phyloP scores from a whole-genome alignment of 495 filamentous ascomycete genomes.

The Parachaetomium inaequale region DNA sequence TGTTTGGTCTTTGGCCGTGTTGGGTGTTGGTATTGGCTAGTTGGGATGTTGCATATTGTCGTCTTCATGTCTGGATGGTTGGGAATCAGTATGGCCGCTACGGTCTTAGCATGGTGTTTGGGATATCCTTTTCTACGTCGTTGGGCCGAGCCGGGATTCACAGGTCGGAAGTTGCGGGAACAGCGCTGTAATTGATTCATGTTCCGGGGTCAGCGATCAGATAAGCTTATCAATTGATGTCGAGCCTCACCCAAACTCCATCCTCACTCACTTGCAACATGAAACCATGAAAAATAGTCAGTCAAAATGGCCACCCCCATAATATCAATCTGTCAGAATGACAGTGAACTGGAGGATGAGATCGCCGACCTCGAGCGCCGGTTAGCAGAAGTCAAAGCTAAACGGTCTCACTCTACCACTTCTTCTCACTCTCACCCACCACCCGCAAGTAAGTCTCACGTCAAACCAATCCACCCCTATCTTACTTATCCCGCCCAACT shows the following conservation, averaged over 20 bases:
- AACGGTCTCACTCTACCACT: constrained; percentile 4
- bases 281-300: neutral
- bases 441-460: neutral
- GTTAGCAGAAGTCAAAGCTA: constrained; percentile 35
- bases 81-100: constrained; percentile 1
- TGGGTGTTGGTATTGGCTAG: neutral
- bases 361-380: constrained; percentile 40
- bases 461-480: neutral
- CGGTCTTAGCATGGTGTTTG: constrained; percentile 17
- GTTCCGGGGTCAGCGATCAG: constrained; percentile 2
- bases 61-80: neutral
- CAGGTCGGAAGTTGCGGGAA: constrained; percentile 3
- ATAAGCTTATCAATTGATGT: constrained; percentile 19
- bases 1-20: neutral
- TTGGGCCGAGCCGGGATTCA: neutral
- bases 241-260: neutral
- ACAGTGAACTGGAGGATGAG: constrained; percentile 26
- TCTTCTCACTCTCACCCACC: constrained; percentile 5
- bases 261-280: neutral
- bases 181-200: constrained; percentile 10
- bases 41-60: neutral
- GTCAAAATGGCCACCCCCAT: constrained; percentile 1
- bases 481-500: neutral
- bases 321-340: neutral
- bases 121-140: constrained; percentile 4